Evolutionary conservation across 192 early-diverging fungal species (phyloP), one percentile per base, ranked within the genome.

Genomic region (Coemansia sp.): DNA sequence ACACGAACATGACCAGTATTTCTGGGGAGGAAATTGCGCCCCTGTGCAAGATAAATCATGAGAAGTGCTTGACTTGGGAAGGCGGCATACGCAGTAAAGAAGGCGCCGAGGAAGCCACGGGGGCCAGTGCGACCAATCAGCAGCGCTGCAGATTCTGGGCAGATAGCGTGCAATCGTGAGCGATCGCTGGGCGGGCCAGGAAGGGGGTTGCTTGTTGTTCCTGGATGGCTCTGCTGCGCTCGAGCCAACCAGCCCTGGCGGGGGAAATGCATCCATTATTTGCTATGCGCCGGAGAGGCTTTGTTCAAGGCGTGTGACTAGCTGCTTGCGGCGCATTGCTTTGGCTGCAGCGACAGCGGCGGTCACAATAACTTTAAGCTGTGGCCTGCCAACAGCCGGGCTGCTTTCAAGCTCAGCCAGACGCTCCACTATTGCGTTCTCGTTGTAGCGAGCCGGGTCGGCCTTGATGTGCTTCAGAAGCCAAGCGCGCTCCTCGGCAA

Each of bases 391-490:
- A 64, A 77, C 25, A 34, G 57, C 21, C 2, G 63, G 32, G 31
- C 60, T 73, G 54, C 34, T 27, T 32, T 71, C 63, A 22, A 82
- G 68, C 60, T 82, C 70, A 5, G 41, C 50, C n/a, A 82, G 21
- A 18, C 63, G 79, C 56, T 65, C 55, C 34, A 76, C 27, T 14
- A 82, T 60, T 6, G 52, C 67, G 7, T 67, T 67, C 47, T 82
- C 79, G 60, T 82, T 74, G 53, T 82, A 82, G 67, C 69, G 73
- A 22, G 71, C 73, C 24, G 70, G 73, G 50, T 82, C 79, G 1
- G 79, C 79, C 50, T 82, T 82, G 65, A 82, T 77, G 31, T 54
- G 74, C 54, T 72, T 73, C 54, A 77, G 53, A 61, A 82, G 73
- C 74, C 73, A 76, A 5, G 64, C 64, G 16, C 72, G 72, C 48